Base-by-base conservation (phyloP, 2,329 filamentous ascomycete genomes). In the Thielaviopsis musarum region DNA sequence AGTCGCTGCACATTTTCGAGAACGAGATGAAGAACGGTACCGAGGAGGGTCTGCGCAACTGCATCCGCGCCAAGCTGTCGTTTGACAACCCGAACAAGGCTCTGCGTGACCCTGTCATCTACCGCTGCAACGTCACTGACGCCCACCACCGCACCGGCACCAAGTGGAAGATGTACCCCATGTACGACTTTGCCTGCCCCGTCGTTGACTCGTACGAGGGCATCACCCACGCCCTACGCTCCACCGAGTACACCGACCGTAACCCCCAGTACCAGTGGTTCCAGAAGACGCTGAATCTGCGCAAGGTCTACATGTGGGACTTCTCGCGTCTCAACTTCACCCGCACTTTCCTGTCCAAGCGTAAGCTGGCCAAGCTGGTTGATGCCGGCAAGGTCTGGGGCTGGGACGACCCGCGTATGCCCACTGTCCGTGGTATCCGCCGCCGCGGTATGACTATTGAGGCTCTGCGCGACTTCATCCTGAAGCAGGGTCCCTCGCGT, bases 21-120 rank as follows among this genome's bases (percentile, higher is more conserved):
- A 84, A 89, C 67, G 87, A 93, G 76, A 98, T 98, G 93, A 95
- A 91, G 77, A 79, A 80, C 60, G 91, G 86, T 52, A 85, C 83
- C 2, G 80, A 85, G 55, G 84, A 91, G 70, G 93, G 93, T 61
- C 73, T 83, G 55, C 82, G 79, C 68, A 91, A 91, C 82, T 96
- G 89, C 73, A 94, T 98, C 65, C 87, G 93, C 62, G 93, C 93
- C 61, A 96, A 94, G 77, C 88, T 97, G 66, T 91, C 88, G 1
- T 82, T 87, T 65, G 88, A 95, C 71, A 87, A 93, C 73, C 87
- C 87, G 64, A 97, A 98, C 77, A 95, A 95, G 73, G 89, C 93
- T 58, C 84, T 97, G 81, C 82, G 93, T 64, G 93, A 98, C 71
- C 93, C 93, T 13, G 91, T 97, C 71, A 94, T 98, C 71, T 97